phyloP scores from a whole-genome alignment of 495 filamentous ascomycete species.

The Articulospora tetracladia region DNA sequence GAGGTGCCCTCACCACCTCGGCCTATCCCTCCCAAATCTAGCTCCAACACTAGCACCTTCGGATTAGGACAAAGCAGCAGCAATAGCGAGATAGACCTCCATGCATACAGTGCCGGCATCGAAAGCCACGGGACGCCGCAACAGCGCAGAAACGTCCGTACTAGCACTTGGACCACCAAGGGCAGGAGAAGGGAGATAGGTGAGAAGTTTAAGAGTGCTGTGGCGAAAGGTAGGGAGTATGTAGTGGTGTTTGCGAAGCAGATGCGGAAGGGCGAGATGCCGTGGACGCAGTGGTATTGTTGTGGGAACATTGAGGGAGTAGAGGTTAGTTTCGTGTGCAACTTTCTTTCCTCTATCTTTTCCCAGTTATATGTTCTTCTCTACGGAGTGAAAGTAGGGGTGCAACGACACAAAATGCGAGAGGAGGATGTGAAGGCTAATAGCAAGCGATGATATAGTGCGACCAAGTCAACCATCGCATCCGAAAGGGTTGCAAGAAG shows the following conservation, averaged over 20 bases:
- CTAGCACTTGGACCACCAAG: neutral
- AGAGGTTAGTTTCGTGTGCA: constrained; percentile 11
- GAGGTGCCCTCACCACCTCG: no score
- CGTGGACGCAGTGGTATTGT: constrained; percentile 15
- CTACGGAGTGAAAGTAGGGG: no score
- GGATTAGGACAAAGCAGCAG: neutral
- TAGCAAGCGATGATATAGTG: no score
- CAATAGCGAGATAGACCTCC: neutral
- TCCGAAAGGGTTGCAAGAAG: constrained; percentile 12
- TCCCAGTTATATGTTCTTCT: no score
- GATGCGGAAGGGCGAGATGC: constrained; percentile 8
- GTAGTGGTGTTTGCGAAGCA: neutral
- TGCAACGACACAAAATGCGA: constrained; percentile 1
- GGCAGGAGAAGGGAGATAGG: neutral
- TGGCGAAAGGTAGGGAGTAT: neutral
- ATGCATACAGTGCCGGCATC: no score
- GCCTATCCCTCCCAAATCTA: no score
- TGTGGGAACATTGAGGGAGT: neutral
- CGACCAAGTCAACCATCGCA: no score
- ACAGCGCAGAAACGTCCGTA: neutral
- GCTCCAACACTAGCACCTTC: no score
- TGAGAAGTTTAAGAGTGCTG: neutral
- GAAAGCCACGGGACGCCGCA: neutral
- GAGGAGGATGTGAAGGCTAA: neutral
- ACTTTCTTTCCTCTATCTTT: no score